phyloP scores from a whole-genome alignment of 768 basidiomycete genomes.

The Psilocybe cyanescens region DNA sequence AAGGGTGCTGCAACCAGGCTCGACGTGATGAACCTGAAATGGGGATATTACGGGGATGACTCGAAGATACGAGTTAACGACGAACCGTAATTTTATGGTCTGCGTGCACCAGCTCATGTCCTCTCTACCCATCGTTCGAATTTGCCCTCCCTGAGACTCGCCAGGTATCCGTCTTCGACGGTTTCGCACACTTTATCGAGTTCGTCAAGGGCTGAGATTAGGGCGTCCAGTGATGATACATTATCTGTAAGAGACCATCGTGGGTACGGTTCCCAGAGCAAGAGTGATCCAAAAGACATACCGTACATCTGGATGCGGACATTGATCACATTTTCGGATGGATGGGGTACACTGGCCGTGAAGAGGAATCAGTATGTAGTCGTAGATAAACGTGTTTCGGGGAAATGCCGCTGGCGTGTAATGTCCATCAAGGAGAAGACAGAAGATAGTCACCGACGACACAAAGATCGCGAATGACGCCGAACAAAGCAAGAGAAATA shows the following conservation, averaged over 20 bases:
- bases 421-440: neutral
- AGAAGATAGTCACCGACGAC: neutral
- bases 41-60: neutral
- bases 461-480: neutral
- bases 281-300: slow-evolving; percentile 43
- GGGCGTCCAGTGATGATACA: slow-evolving; percentile 82
- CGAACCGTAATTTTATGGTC: slow-evolving; percentile 2
- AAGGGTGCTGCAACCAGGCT: neutral
- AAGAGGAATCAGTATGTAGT: neutral
- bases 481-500: slow-evolving; percentile 1
- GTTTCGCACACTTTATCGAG: slow-evolving; percentile 77
- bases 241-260: slow-evolving; percentile 56
- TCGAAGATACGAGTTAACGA: neutral
- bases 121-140: slow-evolving; percentile 76
- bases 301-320: slow-evolving; percentile 99
- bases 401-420: neutral
- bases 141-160: slow-evolving; percentile 54
- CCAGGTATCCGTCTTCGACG: slow-evolving; percentile 69
- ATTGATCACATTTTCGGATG: slow-evolving; percentile 95
- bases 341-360: slow-evolving; percentile 78
- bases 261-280: slow-evolving; percentile 1
- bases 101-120: slow-evolving; percentile 40
- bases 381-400: neutral
- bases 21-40: neutral
- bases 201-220: slow-evolving; percentile 75